Evolutionary conservation across 768 basidiomycete species (phyloP).

Genomic region (Cyclocybe cylindracea): DNA sequence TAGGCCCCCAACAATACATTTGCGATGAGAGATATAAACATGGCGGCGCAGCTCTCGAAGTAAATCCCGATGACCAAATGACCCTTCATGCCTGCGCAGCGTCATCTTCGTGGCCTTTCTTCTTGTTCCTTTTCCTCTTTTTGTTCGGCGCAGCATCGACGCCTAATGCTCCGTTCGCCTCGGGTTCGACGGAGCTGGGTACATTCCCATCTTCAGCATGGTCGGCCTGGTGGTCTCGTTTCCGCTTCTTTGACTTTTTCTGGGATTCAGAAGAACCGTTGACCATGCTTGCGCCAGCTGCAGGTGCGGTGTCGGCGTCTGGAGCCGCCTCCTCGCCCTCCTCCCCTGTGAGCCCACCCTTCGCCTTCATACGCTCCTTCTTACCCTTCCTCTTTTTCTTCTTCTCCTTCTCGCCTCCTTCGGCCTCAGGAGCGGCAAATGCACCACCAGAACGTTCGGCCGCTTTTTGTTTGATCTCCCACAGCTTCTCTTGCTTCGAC

Average conservation of each 20-base stretch:
- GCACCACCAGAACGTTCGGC: conserved; percentile 34
- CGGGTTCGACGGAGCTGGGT: neutral
- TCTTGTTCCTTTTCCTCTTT: conserved; percentile 33
- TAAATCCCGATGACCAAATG: neutral
- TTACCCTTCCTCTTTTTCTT: conserved; percentile 68
- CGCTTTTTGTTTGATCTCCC: conserved; percentile 71
- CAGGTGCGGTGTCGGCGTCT: conserved; percentile 38
- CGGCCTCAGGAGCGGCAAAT: conserved; percentile 14
- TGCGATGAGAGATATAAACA: neutral
- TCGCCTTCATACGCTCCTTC: conserved; percentile 65
- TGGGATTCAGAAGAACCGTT: neutral
- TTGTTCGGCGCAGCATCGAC: conserved; percentile 27
- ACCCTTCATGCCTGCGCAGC: conserved; percentile 12
- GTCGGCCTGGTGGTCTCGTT: conserved; percentile 12
- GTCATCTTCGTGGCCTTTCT: conserved; percentile 19
- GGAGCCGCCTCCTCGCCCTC: conserved; percentile 24
- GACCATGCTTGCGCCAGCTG: too few species aligned
- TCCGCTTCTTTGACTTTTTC: conserved; percentile 44
- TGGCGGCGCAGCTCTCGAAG: neutral
- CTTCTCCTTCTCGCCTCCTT: conserved; percentile 23
- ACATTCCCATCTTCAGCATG: conserved; percentile 5
- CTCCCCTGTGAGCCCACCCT: conserved; percentile 28
- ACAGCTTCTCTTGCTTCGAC: conserved; percentile 57
- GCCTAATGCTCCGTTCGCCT: conserved; percentile 12
- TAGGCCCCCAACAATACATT: too few species aligned